Evolutionary conservation across 169 alveolate genomes (phyloP), one percentile per base, ranked within the genome.

Genomic region (Sarcocystis neurona): DNA sequence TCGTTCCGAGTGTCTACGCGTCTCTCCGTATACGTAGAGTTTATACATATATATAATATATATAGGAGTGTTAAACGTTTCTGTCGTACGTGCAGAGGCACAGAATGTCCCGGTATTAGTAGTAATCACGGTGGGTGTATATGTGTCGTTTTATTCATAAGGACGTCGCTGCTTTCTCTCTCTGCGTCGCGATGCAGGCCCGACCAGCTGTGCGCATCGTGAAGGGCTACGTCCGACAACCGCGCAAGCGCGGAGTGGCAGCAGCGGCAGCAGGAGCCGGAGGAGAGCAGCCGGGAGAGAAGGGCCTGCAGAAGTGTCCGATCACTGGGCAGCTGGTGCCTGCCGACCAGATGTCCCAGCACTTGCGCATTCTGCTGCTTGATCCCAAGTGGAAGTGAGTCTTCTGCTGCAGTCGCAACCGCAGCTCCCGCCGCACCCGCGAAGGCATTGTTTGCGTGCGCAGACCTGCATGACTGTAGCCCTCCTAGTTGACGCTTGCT

Each of bases 321-420:
- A 96, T 97, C 80, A 98, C 99, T 41, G 97, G 98, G 47, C 97
- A 96, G 88, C 93, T 96, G 92, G 95, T 98, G 15, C 98, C 97
- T 34, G 95, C 97, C 48, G 93, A 93, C 85, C 98, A 97, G 89
- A 97, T 97, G 97, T 94, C 97, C 47, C 96, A 96, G 79, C 99
- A 98, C 92, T 95, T 98, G 90, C 95, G 96, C 84, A 94, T 97
- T 37, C 96, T 97, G 85, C 95, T 98, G 79, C 95, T 98, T 84
- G 99, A 98, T 75, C 99, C 99, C 48, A 97, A 97, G 92, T 98
- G 99, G 99, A 97, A 98, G 95, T 96, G 94, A 39, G 96, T 34
- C 12, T n/a, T n/a, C n/a, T n/a, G n/a, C n/a, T n/a, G n/a, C n/a
- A n/a, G n/a, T n/a, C n/a, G n/a, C n/a, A n/a, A n/a, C n/a, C n/a